These are phyloP conservation scores for Xylaria sp. DNA, from an alignment of 2,329 filamentous ascomycete genomes.

Conservation along the genomic window DNA sequence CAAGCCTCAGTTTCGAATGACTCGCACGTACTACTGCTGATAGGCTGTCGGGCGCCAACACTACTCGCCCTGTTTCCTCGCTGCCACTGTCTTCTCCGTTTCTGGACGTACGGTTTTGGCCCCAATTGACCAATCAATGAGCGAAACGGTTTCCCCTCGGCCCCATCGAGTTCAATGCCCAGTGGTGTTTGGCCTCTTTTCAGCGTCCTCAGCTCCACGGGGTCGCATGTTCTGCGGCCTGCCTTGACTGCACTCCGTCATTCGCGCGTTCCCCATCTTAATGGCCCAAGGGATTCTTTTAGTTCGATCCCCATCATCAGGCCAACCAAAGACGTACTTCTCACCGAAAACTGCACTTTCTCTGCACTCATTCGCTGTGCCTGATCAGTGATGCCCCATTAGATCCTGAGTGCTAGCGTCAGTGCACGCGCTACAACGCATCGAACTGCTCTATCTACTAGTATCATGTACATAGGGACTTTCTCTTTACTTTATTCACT, in stretches of 20 bases:
- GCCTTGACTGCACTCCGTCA: conserved; percentile 34
- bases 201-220: conserved; percentile 28
- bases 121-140: conserved; percentile 38
- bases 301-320: conserved; percentile 12
- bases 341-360: conserved; percentile 44
- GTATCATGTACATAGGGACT: conserved; percentile 19
- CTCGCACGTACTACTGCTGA: conserved; percentile 43
- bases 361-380: conserved; percentile 34
- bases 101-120: conserved; percentile 29
- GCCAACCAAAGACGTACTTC: conserved; percentile 40
- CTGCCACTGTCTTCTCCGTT: conserved; percentile 34
- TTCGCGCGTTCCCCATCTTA: conserved; percentile 34
- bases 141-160: conserved; percentile 34
- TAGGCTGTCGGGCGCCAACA: conserved; percentile 50
- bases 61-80: conserved; percentile 45
- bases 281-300: conserved; percentile 28
- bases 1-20: conserved; percentile 42
- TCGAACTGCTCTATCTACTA: conserved; percentile 21
- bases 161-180: conserved; percentile 33
- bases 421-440: conserved; percentile 36
- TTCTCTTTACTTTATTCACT: background rate
- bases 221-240: conserved; percentile 39
- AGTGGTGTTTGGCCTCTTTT: conserved; percentile 20
- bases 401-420: conserved; percentile 22
- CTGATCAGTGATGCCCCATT: conserved; percentile 25